phyloP scores from a whole-genome alignment of 2,329 filamentous ascomycete genomes.

The Ceratocystis cacaofunesta region DNA sequence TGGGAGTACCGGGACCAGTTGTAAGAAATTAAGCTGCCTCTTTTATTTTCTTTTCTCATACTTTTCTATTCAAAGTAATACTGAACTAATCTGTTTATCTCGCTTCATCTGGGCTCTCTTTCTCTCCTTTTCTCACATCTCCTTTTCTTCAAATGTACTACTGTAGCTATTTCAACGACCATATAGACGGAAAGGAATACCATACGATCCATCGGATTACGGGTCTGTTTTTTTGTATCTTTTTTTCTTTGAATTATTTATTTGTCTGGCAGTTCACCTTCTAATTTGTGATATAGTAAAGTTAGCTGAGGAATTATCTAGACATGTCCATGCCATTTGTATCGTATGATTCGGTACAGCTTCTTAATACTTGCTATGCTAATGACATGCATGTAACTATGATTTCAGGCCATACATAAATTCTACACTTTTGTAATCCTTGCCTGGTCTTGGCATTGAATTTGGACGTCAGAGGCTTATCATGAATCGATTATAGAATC shows the following conservation, averaged over 20 bases:
- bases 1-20: conserved; percentile 52
- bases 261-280: neutral
- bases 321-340: neutral
- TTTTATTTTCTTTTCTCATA: conserved; percentile 2
- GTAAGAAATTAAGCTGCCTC: neutral
- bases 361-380: neutral
- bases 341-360: neutral
- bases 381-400: no score
- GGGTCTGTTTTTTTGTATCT: neutral
- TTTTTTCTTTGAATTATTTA: neutral
- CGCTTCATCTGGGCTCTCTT: neutral
- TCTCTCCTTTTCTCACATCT: neutral
- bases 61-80: neutral
- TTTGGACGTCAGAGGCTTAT: neutral
- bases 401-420: no score
- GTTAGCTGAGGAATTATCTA: neutral
- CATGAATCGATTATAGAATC: neutral
- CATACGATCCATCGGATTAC: neutral
- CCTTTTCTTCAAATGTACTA: conserved; percentile 7
- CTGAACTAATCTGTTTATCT: neutral
- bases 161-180: conserved; percentile 6
- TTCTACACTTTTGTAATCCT: no score
- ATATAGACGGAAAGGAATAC: conserved; percentile 7
- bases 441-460: no score
- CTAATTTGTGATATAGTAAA: neutral